Evolutionary conservation across 2,329 filamentous ascomycete genomes (phyloP).

Genomic region (Colletotrichum sp.): DNA sequence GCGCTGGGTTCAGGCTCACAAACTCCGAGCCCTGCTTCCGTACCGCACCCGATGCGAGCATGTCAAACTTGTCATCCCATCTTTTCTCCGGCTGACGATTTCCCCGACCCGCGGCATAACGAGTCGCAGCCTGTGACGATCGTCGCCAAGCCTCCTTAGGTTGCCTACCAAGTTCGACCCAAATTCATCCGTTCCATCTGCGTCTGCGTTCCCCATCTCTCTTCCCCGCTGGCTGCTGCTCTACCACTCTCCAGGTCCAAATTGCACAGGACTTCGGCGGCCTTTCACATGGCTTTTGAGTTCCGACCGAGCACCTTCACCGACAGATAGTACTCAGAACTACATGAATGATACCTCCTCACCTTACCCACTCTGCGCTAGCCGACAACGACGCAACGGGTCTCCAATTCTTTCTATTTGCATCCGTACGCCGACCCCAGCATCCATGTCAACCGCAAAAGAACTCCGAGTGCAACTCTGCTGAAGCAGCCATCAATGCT

Average conservation of each 20-base stretch:
- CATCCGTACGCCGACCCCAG: not conserved
- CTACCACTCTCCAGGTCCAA: not conserved
- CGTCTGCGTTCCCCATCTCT: not conserved
- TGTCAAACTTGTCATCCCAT: slow-evolving; percentile 20
- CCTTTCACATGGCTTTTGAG: not conserved
- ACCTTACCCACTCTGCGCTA: not conserved
- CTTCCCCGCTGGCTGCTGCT: not conserved
- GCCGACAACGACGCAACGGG: not conserved
- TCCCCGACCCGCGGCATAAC: slow-evolving; percentile 18
- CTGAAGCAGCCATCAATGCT: not conserved
- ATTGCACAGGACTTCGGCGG: not conserved
- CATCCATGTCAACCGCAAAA: not conserved
- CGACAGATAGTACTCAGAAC: not conserved
- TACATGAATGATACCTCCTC: not conserved
- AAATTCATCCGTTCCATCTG: not conserved
- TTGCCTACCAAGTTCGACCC: not conserved
- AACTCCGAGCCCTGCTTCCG: not conserved
- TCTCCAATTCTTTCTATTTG: not conserved
- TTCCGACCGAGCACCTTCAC: not conserved
- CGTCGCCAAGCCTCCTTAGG: not conserved
- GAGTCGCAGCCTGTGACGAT: slow-evolving; percentile 18
- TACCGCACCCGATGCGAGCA: not conserved
- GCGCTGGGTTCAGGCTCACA: not conserved
- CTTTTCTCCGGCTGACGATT: slow-evolving; percentile 16
- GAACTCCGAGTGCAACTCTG: not conserved